Evolutionary conservation across 2,329 filamentous ascomycete species (phyloP).

Genomic region (Aspergillus sp.): DNA sequence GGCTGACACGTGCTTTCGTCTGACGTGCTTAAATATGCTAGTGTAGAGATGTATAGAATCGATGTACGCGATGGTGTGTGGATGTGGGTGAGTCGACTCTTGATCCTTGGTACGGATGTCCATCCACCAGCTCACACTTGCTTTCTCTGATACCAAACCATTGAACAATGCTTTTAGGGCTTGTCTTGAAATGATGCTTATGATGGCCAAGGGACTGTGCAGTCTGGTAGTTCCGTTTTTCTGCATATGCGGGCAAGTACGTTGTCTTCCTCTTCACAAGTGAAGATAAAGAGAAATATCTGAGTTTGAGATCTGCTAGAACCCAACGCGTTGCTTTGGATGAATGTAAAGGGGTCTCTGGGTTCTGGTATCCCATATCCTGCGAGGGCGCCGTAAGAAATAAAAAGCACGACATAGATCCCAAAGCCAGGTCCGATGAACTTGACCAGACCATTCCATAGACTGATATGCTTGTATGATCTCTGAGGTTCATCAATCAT

Average conservation of each 20-base stretch:
- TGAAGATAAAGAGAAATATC: background rate
- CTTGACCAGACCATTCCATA: background rate
- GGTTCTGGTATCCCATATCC: background rate
- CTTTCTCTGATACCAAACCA: no score
- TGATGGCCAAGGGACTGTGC: no score
- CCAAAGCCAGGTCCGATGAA: background rate
- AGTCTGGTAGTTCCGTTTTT: no score
- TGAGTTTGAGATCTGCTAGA: background rate
- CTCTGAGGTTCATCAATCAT: background rate
- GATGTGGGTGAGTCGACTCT: no score
- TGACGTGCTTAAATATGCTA: no score
- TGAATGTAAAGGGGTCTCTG: background rate
- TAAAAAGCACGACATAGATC: background rate
- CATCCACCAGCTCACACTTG: no score
- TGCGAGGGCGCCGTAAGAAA: background rate
- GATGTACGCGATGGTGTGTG: no score
- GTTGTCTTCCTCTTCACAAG: background rate
- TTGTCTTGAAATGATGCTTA: no score
- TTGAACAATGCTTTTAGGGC: no score
- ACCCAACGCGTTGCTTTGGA: background rate
- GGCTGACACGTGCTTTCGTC: no score
- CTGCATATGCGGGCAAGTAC: background rate
- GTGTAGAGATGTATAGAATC: no score
- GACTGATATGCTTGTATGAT: background rate
- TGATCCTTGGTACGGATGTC: no score